These are phyloP conservation scores for Dysphania ambrosioides DNA, from an alignment of 148 eudicot genomes.

Conservation along the genomic window DNA sequence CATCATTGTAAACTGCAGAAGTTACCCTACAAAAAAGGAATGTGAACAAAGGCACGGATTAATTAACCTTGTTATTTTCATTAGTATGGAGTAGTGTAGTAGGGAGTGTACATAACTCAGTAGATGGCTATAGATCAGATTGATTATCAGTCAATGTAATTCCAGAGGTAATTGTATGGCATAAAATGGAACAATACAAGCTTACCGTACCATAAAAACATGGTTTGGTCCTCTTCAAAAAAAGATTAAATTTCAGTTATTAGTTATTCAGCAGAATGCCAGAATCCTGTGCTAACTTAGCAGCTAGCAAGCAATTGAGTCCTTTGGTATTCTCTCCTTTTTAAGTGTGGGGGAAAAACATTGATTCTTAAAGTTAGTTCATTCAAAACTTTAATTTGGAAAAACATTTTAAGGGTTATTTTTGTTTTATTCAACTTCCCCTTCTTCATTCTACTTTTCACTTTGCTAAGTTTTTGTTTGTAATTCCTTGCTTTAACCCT, in stretches of 20 bases:
- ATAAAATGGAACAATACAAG: too few relatives aligned
- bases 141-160: too few relatives aligned
- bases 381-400: constrained; percentile 25
- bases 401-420: constrained; percentile 31
- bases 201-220: background rate
- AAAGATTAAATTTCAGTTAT: background rate
- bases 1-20: too few relatives aligned
- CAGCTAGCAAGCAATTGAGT: constrained; percentile 18
- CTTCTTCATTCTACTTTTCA: constrained; percentile 23
- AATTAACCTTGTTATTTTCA: too few relatives aligned
- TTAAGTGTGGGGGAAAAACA: too few relatives aligned
- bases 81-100: too few relatives aligned
- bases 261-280: background rate
- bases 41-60: too few relatives aligned
- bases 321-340: too few relatives aligned
- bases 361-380: constrained; percentile 35
- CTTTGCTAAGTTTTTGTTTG: constrained; percentile 11
- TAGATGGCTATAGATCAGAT: too few relatives aligned
- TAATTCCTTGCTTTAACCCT: constrained; percentile 24
- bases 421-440: constrained; percentile 33
- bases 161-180: too few relatives aligned
- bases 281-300: constrained; percentile 14
- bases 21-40: too few relatives aligned
- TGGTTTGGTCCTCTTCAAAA: background rate
- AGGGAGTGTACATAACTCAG: too few relatives aligned